These are phyloP conservation scores for Polygonum aviculare DNA, from an alignment of 148 eudicot genomes.

Conservation along the genomic window DNA sequence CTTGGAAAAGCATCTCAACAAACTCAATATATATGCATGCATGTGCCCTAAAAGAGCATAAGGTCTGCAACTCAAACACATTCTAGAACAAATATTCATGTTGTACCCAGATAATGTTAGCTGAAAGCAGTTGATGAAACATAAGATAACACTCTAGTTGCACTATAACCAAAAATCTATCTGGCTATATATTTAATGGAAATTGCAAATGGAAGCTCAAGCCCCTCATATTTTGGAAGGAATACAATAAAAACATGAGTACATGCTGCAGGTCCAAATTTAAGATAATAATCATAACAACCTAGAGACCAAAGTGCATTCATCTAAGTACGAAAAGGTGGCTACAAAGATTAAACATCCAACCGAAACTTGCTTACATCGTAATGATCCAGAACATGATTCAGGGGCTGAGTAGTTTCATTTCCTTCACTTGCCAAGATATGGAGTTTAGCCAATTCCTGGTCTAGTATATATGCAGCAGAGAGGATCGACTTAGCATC, in stretches of 20 bases:
- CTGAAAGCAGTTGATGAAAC: neutral
- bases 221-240: neutral
- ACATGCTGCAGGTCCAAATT: neutral
- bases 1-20: neutral
- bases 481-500: conserved; percentile 69
- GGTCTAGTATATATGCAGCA: conserved; percentile 67
- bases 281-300: neutral
- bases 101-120: neutral
- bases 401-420: conserved; percentile 21
- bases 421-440: conserved; percentile 37
- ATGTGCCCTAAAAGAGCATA: neutral
- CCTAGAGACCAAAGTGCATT: neutral
- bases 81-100: neutral
- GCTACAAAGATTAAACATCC: neutral
- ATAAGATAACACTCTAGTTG: neutral
- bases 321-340: neutral
- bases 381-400: conserved; percentile 44
- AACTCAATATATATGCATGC: neutral
- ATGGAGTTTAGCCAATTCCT: conserved; percentile 38
- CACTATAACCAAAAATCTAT: neutral
- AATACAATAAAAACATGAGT: neutral
- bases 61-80: neutral
- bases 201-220: neutral
- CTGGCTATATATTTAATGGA: neutral
- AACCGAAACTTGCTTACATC: conserved; percentile 37